Evolutionary conservation across 352 stramenopile species (phyloP).

Genomic region (Pythium brachiatum): DNA sequence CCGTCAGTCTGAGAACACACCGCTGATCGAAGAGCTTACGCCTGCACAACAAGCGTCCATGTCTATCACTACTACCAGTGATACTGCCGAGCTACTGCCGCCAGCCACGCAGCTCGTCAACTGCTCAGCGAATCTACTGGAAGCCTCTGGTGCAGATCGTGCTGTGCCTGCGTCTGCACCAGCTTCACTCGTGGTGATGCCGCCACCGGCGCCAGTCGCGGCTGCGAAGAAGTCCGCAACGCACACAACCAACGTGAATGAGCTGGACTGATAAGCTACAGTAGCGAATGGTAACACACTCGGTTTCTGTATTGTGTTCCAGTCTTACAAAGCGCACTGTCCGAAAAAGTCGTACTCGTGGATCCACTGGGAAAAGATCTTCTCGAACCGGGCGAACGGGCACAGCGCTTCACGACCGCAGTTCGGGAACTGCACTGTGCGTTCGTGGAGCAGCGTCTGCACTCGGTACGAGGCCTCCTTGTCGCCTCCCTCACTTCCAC

Average conservation of each 20-base stretch:
- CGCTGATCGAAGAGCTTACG: constrained; percentile 16
- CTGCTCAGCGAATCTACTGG: neutral
- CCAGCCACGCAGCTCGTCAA: constrained; percentile 7
- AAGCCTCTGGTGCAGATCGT: neutral
- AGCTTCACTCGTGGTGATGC: neutral
- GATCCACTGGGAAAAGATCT: constrained; percentile 60
- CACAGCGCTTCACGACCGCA: constrained; percentile 45
- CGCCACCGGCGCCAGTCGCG: constrained; percentile 19
- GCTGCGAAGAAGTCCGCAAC: neutral
- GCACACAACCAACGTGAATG: constrained; percentile 46
- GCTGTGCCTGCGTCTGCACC: neutral
- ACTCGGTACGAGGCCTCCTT: constrained; percentile 43
- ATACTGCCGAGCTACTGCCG: neutral
- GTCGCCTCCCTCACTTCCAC: constrained; percentile 3
- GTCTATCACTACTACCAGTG: neutral
- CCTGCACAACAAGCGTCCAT: neutral
- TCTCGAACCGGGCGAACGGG: constrained; percentile 49
- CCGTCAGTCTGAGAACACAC: neutral
- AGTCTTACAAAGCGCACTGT: constrained; percentile 33
- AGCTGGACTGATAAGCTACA: constrained; percentile 35
- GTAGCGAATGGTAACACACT: neutral
- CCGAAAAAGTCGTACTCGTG: constrained; percentile 69
- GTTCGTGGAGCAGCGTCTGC: constrained; percentile 67
- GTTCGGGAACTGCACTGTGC: constrained; percentile 49
- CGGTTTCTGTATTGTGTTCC: neutral